A percentile compares a stretch with the other conserved stretches of the same genome.
phyloP scores from a whole-genome alignment of 305 asterid species.

The Lippia alba region DNA sequence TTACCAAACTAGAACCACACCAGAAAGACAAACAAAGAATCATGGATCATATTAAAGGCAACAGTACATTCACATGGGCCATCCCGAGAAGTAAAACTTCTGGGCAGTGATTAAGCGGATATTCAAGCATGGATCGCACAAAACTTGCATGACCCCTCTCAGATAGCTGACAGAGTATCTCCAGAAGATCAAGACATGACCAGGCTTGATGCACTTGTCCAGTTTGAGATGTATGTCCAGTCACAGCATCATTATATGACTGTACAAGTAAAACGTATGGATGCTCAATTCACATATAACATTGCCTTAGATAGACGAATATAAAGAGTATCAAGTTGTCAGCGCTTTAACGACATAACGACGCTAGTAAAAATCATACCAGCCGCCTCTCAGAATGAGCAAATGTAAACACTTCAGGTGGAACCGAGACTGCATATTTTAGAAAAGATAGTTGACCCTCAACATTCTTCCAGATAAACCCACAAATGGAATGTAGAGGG shows the following conservation, averaged over 20 bases:
- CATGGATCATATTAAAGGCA: constrained; percentile 27
- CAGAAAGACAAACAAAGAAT: constrained; percentile 15
- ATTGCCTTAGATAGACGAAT: constrained; percentile 17
- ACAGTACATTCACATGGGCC: constrained; percentile 79
- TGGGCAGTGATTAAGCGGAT: constrained; percentile 83
- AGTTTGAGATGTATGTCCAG: constrained; percentile 60
- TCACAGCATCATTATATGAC: constrained; percentile 66
- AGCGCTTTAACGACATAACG: constrained; percentile 16
- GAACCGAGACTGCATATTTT: constrained; percentile 73
- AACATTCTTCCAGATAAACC: constrained; percentile 88
- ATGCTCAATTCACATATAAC: constrained; percentile 22
- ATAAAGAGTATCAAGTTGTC: constrained; percentile 13
- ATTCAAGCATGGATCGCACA: constrained; percentile 77
- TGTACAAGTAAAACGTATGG: constrained; percentile 42
- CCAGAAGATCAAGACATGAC: constrained; percentile 82
- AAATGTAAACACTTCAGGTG: constrained; percentile 89
- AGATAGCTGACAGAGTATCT: constrained; percentile 84
- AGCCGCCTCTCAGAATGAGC: constrained; percentile 76
- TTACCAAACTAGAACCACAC: constrained; percentile 27
- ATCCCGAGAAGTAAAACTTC: constrained; percentile 90
- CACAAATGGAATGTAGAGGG: constrained; percentile 90
- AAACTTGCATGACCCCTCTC: constrained; percentile 91
- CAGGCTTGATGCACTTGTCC: constrained; percentile 75
- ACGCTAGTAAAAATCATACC: constrained; percentile 54
- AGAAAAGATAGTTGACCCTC: constrained; percentile 98